Conservation (phyloP, 768 basidiomycete genomes). For the Rhodosporidiobolus sp. region DNA sequence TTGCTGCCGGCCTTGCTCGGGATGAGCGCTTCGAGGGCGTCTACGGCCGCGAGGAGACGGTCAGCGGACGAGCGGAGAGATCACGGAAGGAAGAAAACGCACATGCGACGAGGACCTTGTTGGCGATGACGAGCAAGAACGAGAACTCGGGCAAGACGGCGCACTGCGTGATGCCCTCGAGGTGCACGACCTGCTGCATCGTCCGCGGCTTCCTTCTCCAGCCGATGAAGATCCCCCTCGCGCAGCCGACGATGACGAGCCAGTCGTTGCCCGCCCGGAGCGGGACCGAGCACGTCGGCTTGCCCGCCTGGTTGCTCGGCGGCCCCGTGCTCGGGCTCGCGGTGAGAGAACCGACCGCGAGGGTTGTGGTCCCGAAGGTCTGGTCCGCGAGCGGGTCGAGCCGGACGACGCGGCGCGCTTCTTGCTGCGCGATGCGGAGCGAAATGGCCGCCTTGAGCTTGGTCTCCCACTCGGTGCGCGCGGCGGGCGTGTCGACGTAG, state of each 20-base stretch:
- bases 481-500: slow-evolving; percentile 75
- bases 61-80: background rate
- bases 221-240: slow-evolving; percentile 94
- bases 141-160: slow-evolving; percentile 95
- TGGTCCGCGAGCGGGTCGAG: slow-evolving; percentile 34
- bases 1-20: slow-evolving; percentile 59
- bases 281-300: slow-evolving; percentile 89
- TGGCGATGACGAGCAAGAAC: slow-evolving; percentile 90
- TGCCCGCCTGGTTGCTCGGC: slow-evolving; percentile 36
- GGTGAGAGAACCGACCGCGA: slow-evolving; percentile 22
- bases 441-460: slow-evolving; percentile 85
- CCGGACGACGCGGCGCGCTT: slow-evolving; percentile 66
- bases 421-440: slow-evolving; percentile 74
- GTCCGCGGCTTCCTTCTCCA: slow-evolving; percentile 83
- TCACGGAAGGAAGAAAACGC: background rate
- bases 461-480: slow-evolving; percentile 79
- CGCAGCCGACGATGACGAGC: slow-evolving; percentile 88
- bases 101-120: slow-evolving; percentile 72
- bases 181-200: slow-evolving; percentile 85
- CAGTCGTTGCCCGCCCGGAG: slow-evolving; percentile 76
- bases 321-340: background rate
- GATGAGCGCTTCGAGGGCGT: slow-evolving; percentile 80
- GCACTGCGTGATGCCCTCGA: slow-evolving; percentile 90
- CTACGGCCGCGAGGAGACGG: slow-evolving; percentile 56
- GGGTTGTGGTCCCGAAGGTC: slow-evolving; percentile 30